Evolutionary conservation across 1,284 basidiomycete genomes (phyloP).

Genomic region (Golubevia sp.): DNA sequence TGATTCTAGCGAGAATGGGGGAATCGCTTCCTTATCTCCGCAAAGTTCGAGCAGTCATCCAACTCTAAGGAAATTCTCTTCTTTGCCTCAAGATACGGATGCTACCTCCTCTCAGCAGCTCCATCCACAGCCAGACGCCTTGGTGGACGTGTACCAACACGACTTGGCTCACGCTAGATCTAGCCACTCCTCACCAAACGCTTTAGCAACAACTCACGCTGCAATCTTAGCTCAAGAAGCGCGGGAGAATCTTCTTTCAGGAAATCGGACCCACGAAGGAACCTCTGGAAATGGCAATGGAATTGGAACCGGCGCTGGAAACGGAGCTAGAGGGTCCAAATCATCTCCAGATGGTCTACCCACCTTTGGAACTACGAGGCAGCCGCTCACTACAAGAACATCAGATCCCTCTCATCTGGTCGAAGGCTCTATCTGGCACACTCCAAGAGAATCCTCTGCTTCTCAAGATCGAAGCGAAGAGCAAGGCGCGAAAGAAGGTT

Average conservation of each 20-base stretch:
- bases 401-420: background rate
- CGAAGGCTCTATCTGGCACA: background rate
- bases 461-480: background rate
- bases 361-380: background rate
- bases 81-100: background rate
- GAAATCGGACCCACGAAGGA: no score
- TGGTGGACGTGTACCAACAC: background rate
- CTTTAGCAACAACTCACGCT: background rate
- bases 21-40: background rate
- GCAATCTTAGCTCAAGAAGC: background rate
- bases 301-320: background rate
- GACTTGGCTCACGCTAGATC: background rate
- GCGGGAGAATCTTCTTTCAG: background rate
- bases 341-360: background rate
- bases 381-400: background rate
- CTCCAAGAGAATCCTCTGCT: no score
- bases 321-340: background rate
- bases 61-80: background rate
- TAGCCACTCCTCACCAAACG: background rate
- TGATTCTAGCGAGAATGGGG: background rate
- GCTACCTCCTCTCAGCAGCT: no score
- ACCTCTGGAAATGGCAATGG: no score
- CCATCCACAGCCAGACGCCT: background rate
- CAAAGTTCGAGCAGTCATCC: no score
- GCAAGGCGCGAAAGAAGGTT: background rate